Evolutionary conservation across 1,284 basidiomycete species (phyloP).

Genomic region (Ustilago xerochloae): DNA sequence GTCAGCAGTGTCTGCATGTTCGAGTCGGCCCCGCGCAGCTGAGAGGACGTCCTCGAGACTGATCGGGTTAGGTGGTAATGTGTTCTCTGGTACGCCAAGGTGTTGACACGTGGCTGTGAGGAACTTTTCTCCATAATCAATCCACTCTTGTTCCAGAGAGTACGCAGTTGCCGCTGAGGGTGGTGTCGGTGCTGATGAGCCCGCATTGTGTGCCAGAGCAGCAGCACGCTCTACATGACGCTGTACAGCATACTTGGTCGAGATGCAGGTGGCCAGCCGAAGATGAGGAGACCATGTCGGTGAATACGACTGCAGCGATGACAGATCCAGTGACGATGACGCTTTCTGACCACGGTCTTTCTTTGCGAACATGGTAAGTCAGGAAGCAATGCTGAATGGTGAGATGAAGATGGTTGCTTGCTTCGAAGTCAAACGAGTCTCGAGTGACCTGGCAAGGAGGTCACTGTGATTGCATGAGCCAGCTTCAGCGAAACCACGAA

Average conservation of each 20-base stretch:
- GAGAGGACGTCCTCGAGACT: slow-evolving; percentile 53
- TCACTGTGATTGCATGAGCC: too few relatives aligned
- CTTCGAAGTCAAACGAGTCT: too few relatives aligned
- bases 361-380: slow-evolving; percentile 27
- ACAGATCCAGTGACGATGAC: slow-evolving; percentile 46
- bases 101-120: slow-evolving; percentile 63
- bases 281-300: slow-evolving; percentile 55
- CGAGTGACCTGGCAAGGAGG: too few relatives aligned
- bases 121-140: slow-evolving; percentile 56
- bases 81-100: slow-evolving; percentile 48
- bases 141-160: slow-evolving; percentile 39
- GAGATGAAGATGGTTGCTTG: too few relatives aligned
- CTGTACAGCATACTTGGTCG: slow-evolving; percentile 54
- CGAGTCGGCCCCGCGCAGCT: slow-evolving; percentile 36
- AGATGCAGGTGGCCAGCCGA: slow-evolving; percentile 56
- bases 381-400: too few relatives aligned
- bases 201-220: slow-evolving; percentile 9
- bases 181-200: background rate
- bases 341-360: slow-evolving; percentile 9
- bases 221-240: slow-evolving; percentile 37
- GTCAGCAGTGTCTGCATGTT: slow-evolving; percentile 16
- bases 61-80: slow-evolving; percentile 51
- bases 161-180: background rate
- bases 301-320: slow-evolving; percentile 56
- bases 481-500: too few relatives aligned